Evolutionary conservation across 2,329 filamentous ascomycete species (phyloP).

Genomic region (Nemania abortiva): DNA sequence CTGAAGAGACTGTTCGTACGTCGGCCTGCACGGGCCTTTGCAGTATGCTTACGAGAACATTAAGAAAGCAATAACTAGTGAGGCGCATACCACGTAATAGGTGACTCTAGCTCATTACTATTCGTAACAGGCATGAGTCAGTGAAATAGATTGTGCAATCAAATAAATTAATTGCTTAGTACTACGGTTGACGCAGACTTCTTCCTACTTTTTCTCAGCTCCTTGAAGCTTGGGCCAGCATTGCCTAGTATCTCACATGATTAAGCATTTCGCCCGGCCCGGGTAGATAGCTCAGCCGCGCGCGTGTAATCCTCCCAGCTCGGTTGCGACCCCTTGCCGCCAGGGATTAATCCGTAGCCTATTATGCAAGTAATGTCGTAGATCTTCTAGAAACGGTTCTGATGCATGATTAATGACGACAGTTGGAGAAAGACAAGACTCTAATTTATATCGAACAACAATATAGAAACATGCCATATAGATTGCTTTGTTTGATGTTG

Average conservation of each 20-base stretch:
- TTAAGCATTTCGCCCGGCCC: not conserved
- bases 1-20: not conserved
- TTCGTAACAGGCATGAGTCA: slow-evolving; percentile 5
- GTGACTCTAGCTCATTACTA: not conserved
- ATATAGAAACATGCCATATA: no score
- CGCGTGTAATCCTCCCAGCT: slow-evolving; percentile 11
- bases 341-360: not conserved
- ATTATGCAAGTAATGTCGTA: not conserved
- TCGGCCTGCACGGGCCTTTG: not conserved
- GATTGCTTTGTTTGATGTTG: slow-evolving; percentile 8
- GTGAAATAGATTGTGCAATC: not conserved
- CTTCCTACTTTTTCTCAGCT: not conserved
- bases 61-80: slow-evolving; percentile 2
- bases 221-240: not conserved
- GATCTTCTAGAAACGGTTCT: not conserved
- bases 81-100: not conserved
- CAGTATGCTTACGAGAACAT: slow-evolving; percentile 23
- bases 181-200: not conserved
- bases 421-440: not conserved
- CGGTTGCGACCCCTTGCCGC: not conserved
- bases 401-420: not conserved
- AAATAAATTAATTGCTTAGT: not conserved
- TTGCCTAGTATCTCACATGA: slow-evolving; percentile 9
- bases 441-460: not conserved
- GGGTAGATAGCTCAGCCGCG: slow-evolving; percentile 14